These are phyloP conservation scores for Pleoardoris graminearum DNA, from an alignment of 2,329 filamentous ascomycete genomes.

Conservation along the genomic window DNA sequence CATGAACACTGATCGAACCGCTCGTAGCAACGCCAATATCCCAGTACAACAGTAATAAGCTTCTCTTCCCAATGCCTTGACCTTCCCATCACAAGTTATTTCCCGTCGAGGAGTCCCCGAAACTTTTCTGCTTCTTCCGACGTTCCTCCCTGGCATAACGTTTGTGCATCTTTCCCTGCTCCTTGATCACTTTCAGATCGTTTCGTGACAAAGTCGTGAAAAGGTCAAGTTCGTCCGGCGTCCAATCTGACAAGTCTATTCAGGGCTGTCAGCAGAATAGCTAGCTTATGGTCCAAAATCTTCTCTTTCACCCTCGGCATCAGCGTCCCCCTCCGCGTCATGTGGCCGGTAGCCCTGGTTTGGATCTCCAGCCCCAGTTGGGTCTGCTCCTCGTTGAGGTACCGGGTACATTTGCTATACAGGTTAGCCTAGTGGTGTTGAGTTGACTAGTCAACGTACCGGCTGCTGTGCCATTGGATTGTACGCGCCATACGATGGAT, in stretches of 20 bases:
- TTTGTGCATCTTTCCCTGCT: background rate
- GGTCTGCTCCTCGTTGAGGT: slow-evolving; percentile 44
- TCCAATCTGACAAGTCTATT: background rate
- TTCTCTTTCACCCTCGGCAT: slow-evolving; percentile 47
- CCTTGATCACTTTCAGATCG: too few species aligned
- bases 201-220: background rate
- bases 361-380: slow-evolving; percentile 40
- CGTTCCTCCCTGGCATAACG: background rate
- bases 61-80: background rate
- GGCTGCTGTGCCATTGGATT: slow-evolving; percentile 77
- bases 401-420: slow-evolving; percentile 43
- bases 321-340: slow-evolving; percentile 42
- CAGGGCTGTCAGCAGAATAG: background rate
- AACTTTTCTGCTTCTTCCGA: background rate
- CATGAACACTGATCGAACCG: slow-evolving; percentile 8
- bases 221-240: background rate
- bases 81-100: background rate
- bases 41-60: background rate
- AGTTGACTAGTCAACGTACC: slow-evolving; percentile 55
- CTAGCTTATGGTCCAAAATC: slow-evolving; percentile 38
- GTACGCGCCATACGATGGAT: slow-evolving; percentile 77
- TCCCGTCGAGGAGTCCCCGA: background rate
- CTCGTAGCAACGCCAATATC: slow-evolving; percentile 11
- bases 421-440: slow-evolving; percentile 7
- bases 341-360: slow-evolving; percentile 43